phyloP scores from a whole-genome alignment of 169 alveolate genomes.

The Pseudocohnilembus persalinus region DNA sequence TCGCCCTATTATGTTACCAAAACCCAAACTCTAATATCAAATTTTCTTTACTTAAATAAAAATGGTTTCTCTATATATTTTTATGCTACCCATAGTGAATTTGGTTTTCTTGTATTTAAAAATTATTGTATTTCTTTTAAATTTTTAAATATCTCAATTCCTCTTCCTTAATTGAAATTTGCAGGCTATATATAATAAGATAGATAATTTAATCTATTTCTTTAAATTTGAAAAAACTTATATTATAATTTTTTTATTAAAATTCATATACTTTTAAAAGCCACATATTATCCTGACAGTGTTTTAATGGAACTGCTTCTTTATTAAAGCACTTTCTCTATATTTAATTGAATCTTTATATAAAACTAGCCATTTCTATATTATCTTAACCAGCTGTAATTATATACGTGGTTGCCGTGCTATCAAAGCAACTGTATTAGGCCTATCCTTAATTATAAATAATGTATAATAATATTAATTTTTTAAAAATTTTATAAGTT shows the following conservation, averaged over 20 bases:
- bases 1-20: slow-evolving; percentile 51
- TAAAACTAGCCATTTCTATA: slow-evolving; percentile 30
- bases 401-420: slow-evolving; percentile 57
- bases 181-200: slow-evolving; percentile 31
- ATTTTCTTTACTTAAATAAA: slow-evolving; percentile 71
- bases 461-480: no score
- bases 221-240: no score
- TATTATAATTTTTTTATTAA: no score
- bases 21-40: slow-evolving; percentile 85
- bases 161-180: slow-evolving; percentile 47
- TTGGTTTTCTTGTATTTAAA: slow-evolving; percentile 13
- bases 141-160: slow-evolving; percentile 44
- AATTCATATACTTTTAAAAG: slow-evolving; percentile 17
- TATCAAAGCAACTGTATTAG: slow-evolving; percentile 46
- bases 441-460: slow-evolving; percentile 15
- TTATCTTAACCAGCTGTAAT: slow-evolving; percentile 36
- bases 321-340: slow-evolving; percentile 23
- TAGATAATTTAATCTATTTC: no score
- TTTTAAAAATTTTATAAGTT: not conserved
- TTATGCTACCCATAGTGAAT: slow-evolving; percentile 57
- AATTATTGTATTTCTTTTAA: slow-evolving; percentile 30
- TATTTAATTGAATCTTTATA: slow-evolving; percentile 25
- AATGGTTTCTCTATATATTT: slow-evolving; percentile 83
- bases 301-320: slow-evolving; percentile 48
- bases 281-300: slow-evolving; percentile 48